A percentile compares a stretch with the other conserved stretches of the same genome.
phyloP scores from a whole-genome alignment of 2,329 filamentous ascomycete species.

The Akanthomyces uredinophilus region DNA sequence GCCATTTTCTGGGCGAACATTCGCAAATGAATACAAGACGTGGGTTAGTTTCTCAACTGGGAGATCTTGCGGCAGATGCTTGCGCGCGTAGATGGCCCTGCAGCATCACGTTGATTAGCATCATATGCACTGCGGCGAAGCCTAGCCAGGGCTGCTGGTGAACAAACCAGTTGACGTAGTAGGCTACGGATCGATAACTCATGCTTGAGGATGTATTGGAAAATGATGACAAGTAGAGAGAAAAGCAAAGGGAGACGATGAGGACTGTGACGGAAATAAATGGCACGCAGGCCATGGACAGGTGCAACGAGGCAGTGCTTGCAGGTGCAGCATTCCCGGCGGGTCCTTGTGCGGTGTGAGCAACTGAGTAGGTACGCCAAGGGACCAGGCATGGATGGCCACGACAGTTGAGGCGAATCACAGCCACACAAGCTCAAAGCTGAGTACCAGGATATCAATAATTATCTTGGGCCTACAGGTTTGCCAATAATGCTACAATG shows the following conservation, averaged over 20 bases:
- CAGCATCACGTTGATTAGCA: conserved; percentile 18
- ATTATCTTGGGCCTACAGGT: background rate
- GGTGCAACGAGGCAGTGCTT: conserved; percentile 11
- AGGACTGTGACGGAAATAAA: conserved; percentile 4
- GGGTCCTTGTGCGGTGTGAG: background rate
- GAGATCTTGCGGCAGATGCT: conserved; percentile 80
- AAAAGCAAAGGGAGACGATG: background rate
- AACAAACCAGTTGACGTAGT: conserved; percentile 64
- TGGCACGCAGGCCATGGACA: conserved; percentile 4
- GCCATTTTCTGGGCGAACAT: conserved; percentile 71
- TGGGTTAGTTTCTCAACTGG: conserved; percentile 79
- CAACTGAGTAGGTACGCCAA: background rate
- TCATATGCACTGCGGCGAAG: background rate
- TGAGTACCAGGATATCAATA: background rate
- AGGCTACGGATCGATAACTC: conserved; percentile 63
- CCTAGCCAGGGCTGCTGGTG: background rate
- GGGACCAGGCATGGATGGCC: background rate
- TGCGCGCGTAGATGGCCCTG: conserved; percentile 78
- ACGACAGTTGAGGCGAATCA: background rate
- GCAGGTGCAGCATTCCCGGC: conserved; percentile 4
- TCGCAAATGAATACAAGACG: conserved; percentile 85
- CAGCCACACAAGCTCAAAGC: background rate
- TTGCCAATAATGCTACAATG: conserved; percentile 23
- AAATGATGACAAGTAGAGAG: background rate
- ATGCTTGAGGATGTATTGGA: background rate